Evolutionary conservation across 257 asterid species (phyloP).

Genomic region (Vinca minor): DNA sequence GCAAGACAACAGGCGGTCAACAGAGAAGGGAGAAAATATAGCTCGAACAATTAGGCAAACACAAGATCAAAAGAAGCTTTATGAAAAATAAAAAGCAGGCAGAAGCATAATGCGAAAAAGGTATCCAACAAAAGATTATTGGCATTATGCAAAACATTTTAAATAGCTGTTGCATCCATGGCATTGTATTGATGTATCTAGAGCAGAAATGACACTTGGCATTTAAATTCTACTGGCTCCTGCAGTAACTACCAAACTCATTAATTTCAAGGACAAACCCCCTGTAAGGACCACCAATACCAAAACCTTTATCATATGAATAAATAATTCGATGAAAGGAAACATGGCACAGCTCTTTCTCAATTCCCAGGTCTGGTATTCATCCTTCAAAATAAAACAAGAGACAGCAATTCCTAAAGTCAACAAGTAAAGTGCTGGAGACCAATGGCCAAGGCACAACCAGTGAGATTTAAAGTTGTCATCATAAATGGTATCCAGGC

Average conservation of each 20-base stretch:
- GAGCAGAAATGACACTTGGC: background rate
- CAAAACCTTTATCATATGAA: background rate
- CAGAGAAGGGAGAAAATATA: background rate
- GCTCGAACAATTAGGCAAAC: background rate
- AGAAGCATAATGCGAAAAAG: too few relatives aligned
- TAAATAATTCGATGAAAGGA: too few relatives aligned
- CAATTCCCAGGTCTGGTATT: background rate
- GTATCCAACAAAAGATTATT: background rate
- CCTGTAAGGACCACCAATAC: background rate
- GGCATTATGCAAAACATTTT: background rate
- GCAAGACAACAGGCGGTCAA: constrained; percentile 7
- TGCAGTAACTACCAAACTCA: background rate
- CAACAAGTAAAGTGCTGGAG: background rate
- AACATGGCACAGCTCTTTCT: background rate
- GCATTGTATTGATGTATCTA: background rate
- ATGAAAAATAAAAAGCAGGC: background rate
- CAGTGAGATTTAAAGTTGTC: background rate
- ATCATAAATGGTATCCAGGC: too few relatives aligned
- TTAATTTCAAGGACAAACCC: background rate
- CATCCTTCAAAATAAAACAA: background rate
- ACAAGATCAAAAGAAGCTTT: background rate
- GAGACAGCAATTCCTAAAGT: background rate
- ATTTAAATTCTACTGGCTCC: background rate
- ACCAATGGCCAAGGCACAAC: background rate
- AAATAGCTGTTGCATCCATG: background rate